These are phyloP conservation scores for Syzygium aromaticum DNA, from an alignment of 345 rosid species.

Conservation along the genomic window DNA sequence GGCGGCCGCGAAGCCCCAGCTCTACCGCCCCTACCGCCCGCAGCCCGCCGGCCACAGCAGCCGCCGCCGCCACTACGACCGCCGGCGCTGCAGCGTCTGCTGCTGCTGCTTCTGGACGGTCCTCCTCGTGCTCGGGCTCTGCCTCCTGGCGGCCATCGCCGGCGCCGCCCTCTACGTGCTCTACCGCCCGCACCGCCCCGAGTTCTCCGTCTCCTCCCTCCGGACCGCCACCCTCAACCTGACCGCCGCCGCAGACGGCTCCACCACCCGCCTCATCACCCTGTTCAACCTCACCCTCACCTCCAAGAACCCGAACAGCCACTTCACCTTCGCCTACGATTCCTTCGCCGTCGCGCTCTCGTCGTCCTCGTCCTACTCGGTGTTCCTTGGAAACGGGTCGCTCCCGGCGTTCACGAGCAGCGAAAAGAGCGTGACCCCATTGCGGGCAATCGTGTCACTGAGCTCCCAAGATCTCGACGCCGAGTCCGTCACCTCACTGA, in stretches of 20 bases:
- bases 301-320: conserved; percentile 71
- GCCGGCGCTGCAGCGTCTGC: conserved; percentile 65
- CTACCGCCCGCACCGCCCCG: conserved; percentile 74
- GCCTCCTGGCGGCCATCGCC: conserved; percentile 55
- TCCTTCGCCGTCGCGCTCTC: conserved; percentile 38
- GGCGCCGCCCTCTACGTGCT: conserved; percentile 69
- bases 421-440: conserved; percentile 46
- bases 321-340: conserved; percentile 42
- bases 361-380: conserved; percentile 24
- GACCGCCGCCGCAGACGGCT: conserved; percentile 56
- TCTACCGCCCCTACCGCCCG: conserved; percentile 54
- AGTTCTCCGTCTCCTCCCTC: conserved; percentile 56
- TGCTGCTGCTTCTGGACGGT: conserved; percentile 87
- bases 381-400: conserved; percentile 62
- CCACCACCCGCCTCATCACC: conserved; percentile 56
- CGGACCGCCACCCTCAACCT: conserved; percentile 61
- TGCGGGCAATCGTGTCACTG: conserved; percentile 37
- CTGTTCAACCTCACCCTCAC: conserved; percentile 75
- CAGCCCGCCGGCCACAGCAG: conserved; percentile 54
- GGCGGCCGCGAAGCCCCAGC: conserved; percentile 22
- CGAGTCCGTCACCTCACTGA: conserved; percentile 48
- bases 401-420: conserved; percentile 45
- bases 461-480: conserved; percentile 61
- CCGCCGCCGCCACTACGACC: conserved; percentile 9
- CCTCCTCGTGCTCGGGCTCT: conserved; percentile 44